phyloP scores from a whole-genome alignment of 1,139 yeast genomes.

The Hemisphaericaspora xylofermentans region DNA sequence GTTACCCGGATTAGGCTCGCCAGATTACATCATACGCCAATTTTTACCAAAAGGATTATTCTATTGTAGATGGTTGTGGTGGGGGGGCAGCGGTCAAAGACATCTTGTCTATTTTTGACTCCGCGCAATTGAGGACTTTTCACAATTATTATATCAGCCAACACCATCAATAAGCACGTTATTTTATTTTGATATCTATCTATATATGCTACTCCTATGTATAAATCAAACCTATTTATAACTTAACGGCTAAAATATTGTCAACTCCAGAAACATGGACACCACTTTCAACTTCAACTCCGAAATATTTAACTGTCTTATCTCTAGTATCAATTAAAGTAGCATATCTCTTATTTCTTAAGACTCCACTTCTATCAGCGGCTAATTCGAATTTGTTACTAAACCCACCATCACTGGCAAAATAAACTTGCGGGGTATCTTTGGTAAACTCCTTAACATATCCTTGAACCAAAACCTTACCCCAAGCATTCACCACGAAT shows the following conservation, averaged over 20 bases:
- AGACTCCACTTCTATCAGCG: conserved; percentile 56
- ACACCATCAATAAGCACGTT: background rate
- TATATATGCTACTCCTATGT: background rate
- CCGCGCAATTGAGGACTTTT: too few relatives aligned
- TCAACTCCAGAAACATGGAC: conserved; percentile 28
- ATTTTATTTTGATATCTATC: background rate
- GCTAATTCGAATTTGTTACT: conserved; percentile 48
- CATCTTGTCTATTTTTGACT: too few relatives aligned
- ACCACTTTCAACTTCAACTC: conserved; percentile 29
- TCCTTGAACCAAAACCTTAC: conserved; percentile 53
- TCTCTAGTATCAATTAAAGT: conserved; percentile 50
- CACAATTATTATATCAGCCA: too few relatives aligned
- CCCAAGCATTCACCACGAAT: conserved; percentile 85
- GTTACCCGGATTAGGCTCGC: too few relatives aligned
- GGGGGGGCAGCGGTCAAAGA: too few relatives aligned
- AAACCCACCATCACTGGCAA: conserved; percentile 71
- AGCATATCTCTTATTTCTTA: conserved; percentile 75
- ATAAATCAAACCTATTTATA: conserved; percentile 5
- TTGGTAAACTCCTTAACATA: conserved; percentile 8
- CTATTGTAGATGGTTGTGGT: too few relatives aligned
- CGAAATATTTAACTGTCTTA: conserved; percentile 17
- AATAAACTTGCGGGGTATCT: conserved; percentile 45
- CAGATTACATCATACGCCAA: too few relatives aligned
- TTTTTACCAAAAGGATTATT: too few relatives aligned
- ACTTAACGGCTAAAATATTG: conserved; percentile 16